phyloP scores from a whole-genome alignment of 441 rosid genomes.

The Populus trichocarpa region DNA sequence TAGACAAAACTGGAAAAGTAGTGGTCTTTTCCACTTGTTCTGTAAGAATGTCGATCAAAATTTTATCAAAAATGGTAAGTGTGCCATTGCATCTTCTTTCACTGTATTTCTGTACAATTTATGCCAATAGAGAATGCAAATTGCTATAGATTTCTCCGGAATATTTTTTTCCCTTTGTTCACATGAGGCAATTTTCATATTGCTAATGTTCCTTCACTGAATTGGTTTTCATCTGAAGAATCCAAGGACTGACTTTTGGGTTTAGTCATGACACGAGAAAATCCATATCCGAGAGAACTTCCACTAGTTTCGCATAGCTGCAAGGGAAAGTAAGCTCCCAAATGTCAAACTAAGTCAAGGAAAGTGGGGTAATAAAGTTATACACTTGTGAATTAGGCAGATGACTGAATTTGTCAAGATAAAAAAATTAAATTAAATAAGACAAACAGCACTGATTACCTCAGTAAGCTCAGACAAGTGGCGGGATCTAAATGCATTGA shows the following conservation, averaged over 20 bases:
- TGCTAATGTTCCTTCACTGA: slow-evolving; percentile 67
- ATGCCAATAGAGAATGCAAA: slow-evolving; percentile 16
- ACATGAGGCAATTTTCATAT: slow-evolving; percentile 31
- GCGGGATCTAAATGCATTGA: slow-evolving; percentile 89
- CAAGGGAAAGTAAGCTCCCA: slow-evolving; percentile 17
- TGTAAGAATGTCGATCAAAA: too few relatives aligned
- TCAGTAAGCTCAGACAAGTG: slow-evolving; percentile 90
- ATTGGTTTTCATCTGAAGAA: slow-evolving; percentile 63
- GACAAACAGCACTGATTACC: slow-evolving; percentile 34
- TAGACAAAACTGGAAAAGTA: too few relatives aligned
- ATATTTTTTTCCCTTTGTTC: slow-evolving; percentile 3
- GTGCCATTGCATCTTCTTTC: slow-evolving; percentile 1
- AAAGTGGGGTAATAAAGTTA: background rate
- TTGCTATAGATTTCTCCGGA: slow-evolving; percentile 27
- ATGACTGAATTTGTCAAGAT: background rate
- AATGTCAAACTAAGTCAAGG: background rate
- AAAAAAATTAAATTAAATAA: background rate
- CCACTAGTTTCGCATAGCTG: slow-evolving; percentile 85
- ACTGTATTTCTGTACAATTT: slow-evolving; percentile 34
- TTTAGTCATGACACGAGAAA: slow-evolving; percentile 56
- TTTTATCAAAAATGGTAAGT: background rate
- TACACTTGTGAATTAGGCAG: background rate
- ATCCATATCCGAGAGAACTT: slow-evolving; percentile 92
- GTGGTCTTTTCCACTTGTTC: too few relatives aligned
- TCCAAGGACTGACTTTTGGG: slow-evolving; percentile 52